Conservation (phyloP, 768 basidiomycete genomes). For the Suillus americanus region DNA sequence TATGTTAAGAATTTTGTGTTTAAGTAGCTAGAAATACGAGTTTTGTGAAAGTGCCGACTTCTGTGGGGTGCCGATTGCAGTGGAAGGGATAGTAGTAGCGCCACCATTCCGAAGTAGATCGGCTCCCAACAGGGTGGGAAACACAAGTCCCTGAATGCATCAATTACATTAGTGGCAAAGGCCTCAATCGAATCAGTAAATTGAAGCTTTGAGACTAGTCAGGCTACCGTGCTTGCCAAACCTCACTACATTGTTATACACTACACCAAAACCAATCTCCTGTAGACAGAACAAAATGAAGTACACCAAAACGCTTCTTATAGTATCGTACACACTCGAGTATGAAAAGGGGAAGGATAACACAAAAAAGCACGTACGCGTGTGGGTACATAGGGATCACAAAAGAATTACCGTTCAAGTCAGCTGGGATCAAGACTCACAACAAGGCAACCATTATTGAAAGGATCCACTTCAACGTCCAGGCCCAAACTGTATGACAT, state of each 20-base stretch:
- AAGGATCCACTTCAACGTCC: slow-evolving; percentile 67
- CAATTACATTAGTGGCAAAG: too few species aligned
- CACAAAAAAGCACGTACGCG: neutral
- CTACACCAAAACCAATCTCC: neutral
- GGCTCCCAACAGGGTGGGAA: too few species aligned
- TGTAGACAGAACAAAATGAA: neutral
- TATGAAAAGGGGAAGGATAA: neutral
- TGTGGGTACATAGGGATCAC: neutral
- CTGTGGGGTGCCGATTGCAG: too few species aligned
- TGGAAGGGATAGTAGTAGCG: too few species aligned
- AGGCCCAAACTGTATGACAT: slow-evolving; percentile 50
- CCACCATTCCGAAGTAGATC: too few species aligned
- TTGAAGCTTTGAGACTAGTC: neutral
- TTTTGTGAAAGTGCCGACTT: too few species aligned
- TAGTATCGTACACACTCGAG: neutral
- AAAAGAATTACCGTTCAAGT: neutral
- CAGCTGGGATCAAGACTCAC: slow-evolving; percentile 36
- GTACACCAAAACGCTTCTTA: neutral
- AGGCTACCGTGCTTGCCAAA: neutral
- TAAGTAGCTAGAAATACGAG: too few species aligned
- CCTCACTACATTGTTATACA: neutral
- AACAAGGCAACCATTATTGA: slow-evolving; percentile 77
- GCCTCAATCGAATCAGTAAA: neutral
- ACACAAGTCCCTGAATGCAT: too few species aligned
- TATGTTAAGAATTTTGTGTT: too few species aligned